phyloP scores from a whole-genome alignment of 1,284 basidiomycete species.

The Polyporus tsugae region DNA sequence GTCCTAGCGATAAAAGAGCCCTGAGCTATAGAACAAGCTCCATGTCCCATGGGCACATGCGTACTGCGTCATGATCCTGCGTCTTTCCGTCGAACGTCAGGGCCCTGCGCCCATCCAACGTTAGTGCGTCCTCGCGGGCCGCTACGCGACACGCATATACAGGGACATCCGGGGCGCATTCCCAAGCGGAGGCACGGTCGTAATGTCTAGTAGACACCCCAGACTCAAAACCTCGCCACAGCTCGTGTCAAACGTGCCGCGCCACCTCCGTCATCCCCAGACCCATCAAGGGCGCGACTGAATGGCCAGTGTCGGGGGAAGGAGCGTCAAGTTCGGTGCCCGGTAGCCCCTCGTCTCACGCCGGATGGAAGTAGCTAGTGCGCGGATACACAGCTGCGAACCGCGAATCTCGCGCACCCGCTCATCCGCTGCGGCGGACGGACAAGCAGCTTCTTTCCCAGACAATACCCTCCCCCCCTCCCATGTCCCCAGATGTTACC shows the following conservation, averaged over 20 bases:
- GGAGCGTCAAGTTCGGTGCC: not conserved
- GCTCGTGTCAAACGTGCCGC: not conserved
- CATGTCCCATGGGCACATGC: not conserved
- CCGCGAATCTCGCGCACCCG: constrained; percentile 8
- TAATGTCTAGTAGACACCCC: not conserved
- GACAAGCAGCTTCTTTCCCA: not conserved
- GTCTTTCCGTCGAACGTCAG: constrained; percentile 1
- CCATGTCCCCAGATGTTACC: not conserved
- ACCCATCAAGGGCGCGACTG: constrained; percentile 1
- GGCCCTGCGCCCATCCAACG: constrained; percentile 1
- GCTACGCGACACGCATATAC: not conserved
- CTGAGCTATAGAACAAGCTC: not conserved
- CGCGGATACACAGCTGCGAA: constrained; percentile 6
- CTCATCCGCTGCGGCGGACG: not conserved
- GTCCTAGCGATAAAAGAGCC: not conserved
- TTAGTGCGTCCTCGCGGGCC: not conserved
- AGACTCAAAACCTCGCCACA: not conserved
- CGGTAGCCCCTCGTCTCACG: not conserved
- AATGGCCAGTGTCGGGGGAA: not conserved
- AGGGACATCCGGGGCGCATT: not conserved
- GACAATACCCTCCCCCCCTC: not conserved
- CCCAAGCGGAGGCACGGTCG: not conserved
- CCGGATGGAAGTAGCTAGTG: not conserved
- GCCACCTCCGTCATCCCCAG: constrained; percentile 3
- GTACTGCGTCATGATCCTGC: constrained; percentile 1